Evolutionary conservation across 2,329 filamentous ascomycete genomes (phyloP).

Genomic region (Waltergamsia citrina): DNA sequence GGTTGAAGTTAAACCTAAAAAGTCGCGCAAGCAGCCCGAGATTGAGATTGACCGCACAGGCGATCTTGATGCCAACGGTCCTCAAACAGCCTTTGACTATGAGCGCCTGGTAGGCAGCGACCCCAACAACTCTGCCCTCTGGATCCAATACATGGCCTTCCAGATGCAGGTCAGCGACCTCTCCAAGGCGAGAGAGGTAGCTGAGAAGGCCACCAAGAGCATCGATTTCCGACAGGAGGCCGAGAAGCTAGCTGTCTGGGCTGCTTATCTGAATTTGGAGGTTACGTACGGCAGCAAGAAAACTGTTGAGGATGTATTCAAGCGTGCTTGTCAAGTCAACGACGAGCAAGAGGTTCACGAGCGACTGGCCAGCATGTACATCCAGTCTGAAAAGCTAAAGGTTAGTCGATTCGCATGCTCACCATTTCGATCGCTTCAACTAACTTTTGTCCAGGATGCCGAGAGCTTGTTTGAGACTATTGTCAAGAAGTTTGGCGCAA

Average conservation of each 20-base stretch:
- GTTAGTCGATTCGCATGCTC: too few relatives aligned
- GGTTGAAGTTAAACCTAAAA: constrained; percentile 34
- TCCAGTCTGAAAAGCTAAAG: constrained; percentile 76
- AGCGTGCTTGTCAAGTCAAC: constrained; percentile 87
- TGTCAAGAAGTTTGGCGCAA: constrained; percentile 80
- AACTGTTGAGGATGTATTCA: constrained; percentile 76
- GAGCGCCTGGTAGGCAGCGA: constrained; percentile 87
- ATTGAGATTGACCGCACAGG: constrained; percentile 84
- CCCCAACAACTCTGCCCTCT: constrained; percentile 85
- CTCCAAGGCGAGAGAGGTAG: constrained; percentile 78
- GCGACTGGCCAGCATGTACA: constrained; percentile 86
- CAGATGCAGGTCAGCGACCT: constrained; percentile 88
- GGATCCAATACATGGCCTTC: constrained; percentile 99
- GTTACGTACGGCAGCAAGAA: constrained; percentile 82
- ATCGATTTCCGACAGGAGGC: constrained; percentile 87
- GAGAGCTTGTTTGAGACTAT: constrained; percentile 79
- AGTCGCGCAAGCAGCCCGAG: constrained; percentile 65
- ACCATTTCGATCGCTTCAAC: too few relatives aligned
- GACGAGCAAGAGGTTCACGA: constrained; percentile 85
- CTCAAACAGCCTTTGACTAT: constrained; percentile 84
- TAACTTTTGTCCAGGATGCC: constrained; percentile 56
- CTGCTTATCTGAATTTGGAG: constrained; percentile 88
- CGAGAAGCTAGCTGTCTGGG: constrained; percentile 94
- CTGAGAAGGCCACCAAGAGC: constrained; percentile 79
- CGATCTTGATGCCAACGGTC: constrained; percentile 81